Conservation (phyloP, 331 rosid genomes). For the Malus hybrid region DNA sequence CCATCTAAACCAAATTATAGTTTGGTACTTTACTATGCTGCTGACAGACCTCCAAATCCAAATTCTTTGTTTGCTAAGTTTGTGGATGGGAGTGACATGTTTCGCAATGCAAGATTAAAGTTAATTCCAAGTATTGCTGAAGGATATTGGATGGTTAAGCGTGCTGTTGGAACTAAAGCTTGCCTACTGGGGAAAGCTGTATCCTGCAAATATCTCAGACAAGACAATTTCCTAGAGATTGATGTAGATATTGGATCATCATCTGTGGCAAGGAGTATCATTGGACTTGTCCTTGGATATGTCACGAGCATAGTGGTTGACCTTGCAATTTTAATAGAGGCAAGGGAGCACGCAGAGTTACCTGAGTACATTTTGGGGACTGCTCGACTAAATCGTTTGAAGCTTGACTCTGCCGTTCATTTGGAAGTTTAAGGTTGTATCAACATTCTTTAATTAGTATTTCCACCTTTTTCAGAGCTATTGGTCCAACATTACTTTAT, state of each 20-base stretch:
- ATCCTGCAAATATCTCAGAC: slow-evolving; percentile 86
- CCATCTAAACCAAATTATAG: slow-evolving; percentile 95
- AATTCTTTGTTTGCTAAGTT: slow-evolving; percentile 74
- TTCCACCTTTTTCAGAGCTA: neutral
- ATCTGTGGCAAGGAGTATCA: slow-evolving; percentile 84
- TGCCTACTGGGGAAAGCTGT: slow-evolving; percentile 96
- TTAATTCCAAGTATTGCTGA: slow-evolving; percentile 94
- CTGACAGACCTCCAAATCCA: slow-evolving; percentile 71
- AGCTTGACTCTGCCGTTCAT: slow-evolving; percentile 59
- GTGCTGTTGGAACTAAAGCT: slow-evolving; percentile 98
- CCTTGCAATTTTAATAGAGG: slow-evolving; percentile 94
- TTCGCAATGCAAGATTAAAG: slow-evolving; percentile 83
- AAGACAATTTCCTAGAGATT: slow-evolving; percentile 89
- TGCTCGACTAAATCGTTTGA: slow-evolving; percentile 77
- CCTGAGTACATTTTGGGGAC: slow-evolving; percentile 96
- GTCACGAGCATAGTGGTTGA: slow-evolving; percentile 90
- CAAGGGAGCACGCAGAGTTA: slow-evolving; percentile 67
- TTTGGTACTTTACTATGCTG: slow-evolving; percentile 76
- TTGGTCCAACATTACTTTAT: neutral
- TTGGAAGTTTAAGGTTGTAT: slow-evolving; percentile 44
- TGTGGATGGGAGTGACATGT: slow-evolving; percentile 66
- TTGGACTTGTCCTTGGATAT: slow-evolving; percentile 87
- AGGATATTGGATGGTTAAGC: slow-evolving; percentile 99
- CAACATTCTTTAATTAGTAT: neutral
- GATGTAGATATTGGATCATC: slow-evolving; percentile 99